Conservation (phyloP, 257 asterid species). For the Dorcoceras hygrometricum region DNA sequence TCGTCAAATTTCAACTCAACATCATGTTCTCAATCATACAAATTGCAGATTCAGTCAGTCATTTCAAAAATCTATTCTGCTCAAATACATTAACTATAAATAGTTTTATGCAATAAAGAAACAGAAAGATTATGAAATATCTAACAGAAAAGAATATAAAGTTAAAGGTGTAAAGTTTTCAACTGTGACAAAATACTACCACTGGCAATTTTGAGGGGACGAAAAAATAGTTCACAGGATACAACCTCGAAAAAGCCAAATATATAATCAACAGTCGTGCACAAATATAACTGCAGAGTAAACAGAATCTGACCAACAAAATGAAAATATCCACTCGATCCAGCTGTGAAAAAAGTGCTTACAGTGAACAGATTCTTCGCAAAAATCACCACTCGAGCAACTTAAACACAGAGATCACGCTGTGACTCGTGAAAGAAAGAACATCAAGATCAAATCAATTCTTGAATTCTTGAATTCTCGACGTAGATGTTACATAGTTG, state of each 20-base stretch:
- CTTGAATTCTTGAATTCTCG: no score
- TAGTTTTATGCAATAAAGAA: neutral
- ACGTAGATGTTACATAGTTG: no score
- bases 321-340: neutral
- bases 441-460: neutral
- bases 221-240: no score
- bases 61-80: neutral
- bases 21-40: neutral
- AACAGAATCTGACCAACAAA: neutral
- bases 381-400: neutral
- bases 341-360: neutral
- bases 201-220: neutral
- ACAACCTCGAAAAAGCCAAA: neutral
- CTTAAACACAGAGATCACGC: neutral
- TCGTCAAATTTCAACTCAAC: neutral
- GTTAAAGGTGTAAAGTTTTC: neutral
- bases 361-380: neutral
- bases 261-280: neutral
- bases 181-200: neutral
- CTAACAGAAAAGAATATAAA: neutral
- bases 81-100: neutral
- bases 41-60: neutral
- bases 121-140: neutral
- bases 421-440: neutral
- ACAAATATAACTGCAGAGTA: neutral